These are phyloP conservation scores for Dendrocalamus latiflorus DNA, from an alignment of 202 grass and related monocot species.

Conservation along the genomic window DNA sequence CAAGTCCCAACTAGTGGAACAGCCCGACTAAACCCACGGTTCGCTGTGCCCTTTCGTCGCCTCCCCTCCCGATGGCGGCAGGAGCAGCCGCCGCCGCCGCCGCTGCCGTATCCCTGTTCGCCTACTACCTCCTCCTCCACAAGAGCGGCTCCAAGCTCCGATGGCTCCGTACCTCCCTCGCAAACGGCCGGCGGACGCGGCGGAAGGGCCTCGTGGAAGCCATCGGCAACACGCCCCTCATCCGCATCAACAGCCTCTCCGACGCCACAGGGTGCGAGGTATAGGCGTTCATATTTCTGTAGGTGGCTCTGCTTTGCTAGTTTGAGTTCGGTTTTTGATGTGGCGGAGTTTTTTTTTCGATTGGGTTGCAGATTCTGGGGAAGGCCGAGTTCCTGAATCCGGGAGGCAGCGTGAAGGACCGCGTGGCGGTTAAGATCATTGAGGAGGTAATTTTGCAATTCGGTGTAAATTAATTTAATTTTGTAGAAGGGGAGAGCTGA, in stretches of 20 bases:
- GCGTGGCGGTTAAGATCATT: constrained; percentile 86
- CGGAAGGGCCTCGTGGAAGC: constrained; percentile 65
- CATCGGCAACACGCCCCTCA: constrained; percentile 78
- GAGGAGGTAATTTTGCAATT: constrained; percentile 60
- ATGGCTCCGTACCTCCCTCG: neutral
- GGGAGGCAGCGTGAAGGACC: constrained; percentile 88
- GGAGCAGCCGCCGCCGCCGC: constrained; percentile 36
- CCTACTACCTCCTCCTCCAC: constrained; percentile 41
- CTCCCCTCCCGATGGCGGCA: constrained; percentile 44
- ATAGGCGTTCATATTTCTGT: neutral
- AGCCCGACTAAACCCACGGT: neutral
- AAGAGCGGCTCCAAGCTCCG: constrained; percentile 5
- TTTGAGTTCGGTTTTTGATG: neutral
- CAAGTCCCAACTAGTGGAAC: neutral
- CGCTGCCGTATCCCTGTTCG: constrained; percentile 49
- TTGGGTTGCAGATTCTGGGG: constrained; percentile 67
- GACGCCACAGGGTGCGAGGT: constrained; percentile 95
- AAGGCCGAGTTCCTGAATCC: constrained; percentile 98
- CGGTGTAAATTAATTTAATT: neutral
- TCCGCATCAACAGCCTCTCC: constrained; percentile 95
- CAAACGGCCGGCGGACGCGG: constrained; percentile 15
- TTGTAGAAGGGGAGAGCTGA: neutral
- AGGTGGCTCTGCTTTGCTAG: neutral
- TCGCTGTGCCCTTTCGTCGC: neutral
- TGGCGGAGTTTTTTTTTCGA: neutral